Evolutionary conservation across 176 grass and related monocot genomes (phyloP).

Genomic region (Chrysopogon serrulatus): DNA sequence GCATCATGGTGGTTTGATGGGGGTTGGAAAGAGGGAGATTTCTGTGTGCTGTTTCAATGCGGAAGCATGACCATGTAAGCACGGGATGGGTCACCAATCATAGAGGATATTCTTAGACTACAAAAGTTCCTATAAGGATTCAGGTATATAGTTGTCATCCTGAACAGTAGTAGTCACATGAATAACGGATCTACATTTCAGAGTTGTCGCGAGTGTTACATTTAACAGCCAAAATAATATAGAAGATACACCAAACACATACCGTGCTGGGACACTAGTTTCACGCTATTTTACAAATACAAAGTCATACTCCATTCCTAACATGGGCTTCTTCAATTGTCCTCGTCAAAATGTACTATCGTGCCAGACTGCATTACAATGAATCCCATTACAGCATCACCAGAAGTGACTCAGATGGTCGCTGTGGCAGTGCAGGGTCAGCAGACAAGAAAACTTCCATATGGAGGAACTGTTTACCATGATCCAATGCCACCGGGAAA

Average conservation of each 20-base stretch:
- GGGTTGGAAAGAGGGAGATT: no score
- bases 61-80: not conserved
- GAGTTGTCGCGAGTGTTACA: constrained; percentile 12
- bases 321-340: not conserved
- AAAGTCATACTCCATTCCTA: constrained; percentile 19
- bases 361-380: not conserved
- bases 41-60: not conserved
- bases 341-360: not conserved
- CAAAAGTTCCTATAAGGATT: not conserved
- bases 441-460: not conserved
- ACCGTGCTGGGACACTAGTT: constrained; percentile 13
- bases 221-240: constrained; percentile 13
- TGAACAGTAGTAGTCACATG: not conserved
- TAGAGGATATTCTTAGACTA: not conserved
- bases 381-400: constrained; percentile 7
- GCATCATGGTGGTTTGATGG: no score
- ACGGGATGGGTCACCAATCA: not conserved
- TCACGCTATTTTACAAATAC: constrained; percentile 42
- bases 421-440: not conserved
- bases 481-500: not conserved
- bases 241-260: constrained; percentile 1
- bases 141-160: not conserved
- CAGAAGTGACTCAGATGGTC: not conserved
- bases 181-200: not conserved
- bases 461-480: constrained; percentile 8